Percentiles rank a stretch among this genome's conserved stretches.
Evolutionary conservation across 2,329 filamentous ascomycete genomes (phyloP).

Genomic region (Pseudopithomyces maydicus): DNA sequence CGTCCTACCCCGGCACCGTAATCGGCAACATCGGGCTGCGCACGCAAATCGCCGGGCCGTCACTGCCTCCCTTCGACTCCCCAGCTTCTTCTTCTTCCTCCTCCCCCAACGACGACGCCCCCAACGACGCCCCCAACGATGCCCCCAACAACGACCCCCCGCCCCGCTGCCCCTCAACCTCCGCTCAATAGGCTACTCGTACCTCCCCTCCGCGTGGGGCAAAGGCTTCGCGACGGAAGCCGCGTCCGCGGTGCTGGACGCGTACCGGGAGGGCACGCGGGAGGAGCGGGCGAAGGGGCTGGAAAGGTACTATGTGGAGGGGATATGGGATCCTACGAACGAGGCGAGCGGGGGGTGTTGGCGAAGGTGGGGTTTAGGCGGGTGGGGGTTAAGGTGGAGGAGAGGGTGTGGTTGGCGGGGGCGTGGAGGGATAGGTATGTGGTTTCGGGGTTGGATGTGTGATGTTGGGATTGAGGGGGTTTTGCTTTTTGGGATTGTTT

Average conservation of each 20-base stretch:
- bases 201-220: constrained; percentile 24
- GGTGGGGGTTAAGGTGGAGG: constrained; percentile 27
- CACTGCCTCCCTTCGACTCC: constrained; percentile 11
- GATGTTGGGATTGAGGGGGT: constrained; percentile 28
- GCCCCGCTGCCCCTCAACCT: constrained; percentile 12
- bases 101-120: not conserved
- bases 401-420: constrained; percentile 28
- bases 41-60: constrained; percentile 8
- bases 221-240: constrained; percentile 39
- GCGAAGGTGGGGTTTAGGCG: constrained; percentile 30
- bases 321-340: constrained; percentile 26
- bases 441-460: constrained; percentile 31
- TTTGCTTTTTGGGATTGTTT: constrained; percentile 8
- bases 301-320: constrained; percentile 29
- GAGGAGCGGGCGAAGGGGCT: constrained; percentile 7
- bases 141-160: not conserved
- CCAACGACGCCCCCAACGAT: no score
- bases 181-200: constrained; percentile 28
- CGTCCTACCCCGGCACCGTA: constrained; percentile 7
- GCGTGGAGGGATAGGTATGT: constrained; percentile 29
- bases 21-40: constrained; percentile 23
- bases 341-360: constrained; percentile 25
- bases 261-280: constrained; percentile 13
- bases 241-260: constrained; percentile 18
- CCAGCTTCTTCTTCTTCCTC: not conserved